A percentile compares a stretch with the other conserved stretches of the same genome.
Evolutionary conservation across 2,329 filamentous ascomycete species (phyloP).

Genomic region (Diaporthe vaccinii): DNA sequence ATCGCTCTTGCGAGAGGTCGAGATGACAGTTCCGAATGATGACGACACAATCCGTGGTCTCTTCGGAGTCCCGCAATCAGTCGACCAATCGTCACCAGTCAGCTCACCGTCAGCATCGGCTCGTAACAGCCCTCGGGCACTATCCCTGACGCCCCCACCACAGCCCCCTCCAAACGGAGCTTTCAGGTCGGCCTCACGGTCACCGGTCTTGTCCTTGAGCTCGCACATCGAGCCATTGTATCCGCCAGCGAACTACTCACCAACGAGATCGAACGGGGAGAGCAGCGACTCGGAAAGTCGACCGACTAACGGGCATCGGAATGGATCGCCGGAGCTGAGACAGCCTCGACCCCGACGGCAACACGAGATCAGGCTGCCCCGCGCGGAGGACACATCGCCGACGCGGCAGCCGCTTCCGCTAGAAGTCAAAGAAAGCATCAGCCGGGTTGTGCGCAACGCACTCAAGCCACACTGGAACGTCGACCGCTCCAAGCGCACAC

Average conservation of each 20-base stretch:
- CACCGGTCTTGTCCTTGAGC: constrained; percentile 75
- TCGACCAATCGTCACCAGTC: constrained; percentile 50
- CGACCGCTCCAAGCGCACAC: constrained; percentile 71
- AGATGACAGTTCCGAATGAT: constrained; percentile 72
- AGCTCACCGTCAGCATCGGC: constrained; percentile 77
- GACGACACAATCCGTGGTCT: constrained; percentile 64
- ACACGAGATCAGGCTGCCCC: constrained; percentile 56
- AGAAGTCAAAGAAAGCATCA: constrained; percentile 89
- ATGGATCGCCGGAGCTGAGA: constrained; percentile 60
- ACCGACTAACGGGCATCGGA: constrained; percentile 14
- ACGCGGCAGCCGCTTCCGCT: constrained; percentile 76
- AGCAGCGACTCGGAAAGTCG: constrained; percentile 60
- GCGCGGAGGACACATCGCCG: constrained; percentile 77
- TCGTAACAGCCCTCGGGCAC: constrained; percentile 75
- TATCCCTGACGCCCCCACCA: constrained; percentile 79
- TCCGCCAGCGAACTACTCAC: constrained; percentile 81
- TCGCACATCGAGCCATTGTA: constrained; percentile 81
- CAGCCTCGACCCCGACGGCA: constrained; percentile 66
- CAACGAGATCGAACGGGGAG: constrained; percentile 62
- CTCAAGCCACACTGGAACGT: constrained; percentile 81
- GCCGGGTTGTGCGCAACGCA: constrained; percentile 86
- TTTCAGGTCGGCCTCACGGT: constrained; percentile 66
- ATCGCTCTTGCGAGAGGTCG: constrained; percentile 89
- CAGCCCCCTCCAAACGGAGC: constrained; percentile 56
- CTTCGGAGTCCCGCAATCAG: constrained; percentile 51